These are phyloP conservation scores for Isatis tinctoria DNA, from an alignment of 345 rosid genomes.

Conservation along the genomic window DNA sequence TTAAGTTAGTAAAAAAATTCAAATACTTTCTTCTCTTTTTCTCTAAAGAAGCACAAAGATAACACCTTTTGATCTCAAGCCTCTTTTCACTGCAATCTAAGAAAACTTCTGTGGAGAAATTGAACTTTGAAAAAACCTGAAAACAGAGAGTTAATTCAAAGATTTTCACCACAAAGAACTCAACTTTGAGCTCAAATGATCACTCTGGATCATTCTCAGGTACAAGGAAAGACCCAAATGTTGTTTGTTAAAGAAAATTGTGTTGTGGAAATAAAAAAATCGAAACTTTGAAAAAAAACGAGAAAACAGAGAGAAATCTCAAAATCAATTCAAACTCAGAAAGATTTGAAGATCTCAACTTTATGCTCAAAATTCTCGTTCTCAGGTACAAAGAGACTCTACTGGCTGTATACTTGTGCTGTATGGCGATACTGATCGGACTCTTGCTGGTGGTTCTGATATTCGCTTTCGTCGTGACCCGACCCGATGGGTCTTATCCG, in stretches of 20 bases:
- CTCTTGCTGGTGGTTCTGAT: constrained; percentile 61
- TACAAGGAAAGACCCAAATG: neutral
- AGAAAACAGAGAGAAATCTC: neutral
- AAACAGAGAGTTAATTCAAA: too few species aligned
- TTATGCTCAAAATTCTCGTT: neutral
- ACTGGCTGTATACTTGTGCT: constrained; percentile 76
- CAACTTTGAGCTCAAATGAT: neutral
- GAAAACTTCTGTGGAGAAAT: too few species aligned
- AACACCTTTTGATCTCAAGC: neutral
- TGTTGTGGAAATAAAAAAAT: neutral
- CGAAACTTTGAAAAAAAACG: neutral
- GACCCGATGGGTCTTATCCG: constrained; percentile 59
- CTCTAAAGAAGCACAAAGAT: neutral
- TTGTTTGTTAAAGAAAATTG: neutral
- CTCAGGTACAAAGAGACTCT: constrained; percentile 66
- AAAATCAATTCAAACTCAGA: neutral
- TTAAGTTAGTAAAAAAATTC: neutral
- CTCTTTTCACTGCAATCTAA: neutral
- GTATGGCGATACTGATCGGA: constrained; percentile 80
- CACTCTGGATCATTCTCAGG: neutral
- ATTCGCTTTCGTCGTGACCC: constrained; percentile 79
- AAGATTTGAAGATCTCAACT: neutral
- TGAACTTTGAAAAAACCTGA: too few species aligned
- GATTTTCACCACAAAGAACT: too few species aligned
- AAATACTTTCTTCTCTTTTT: neutral